A percentile compares a stretch with the other conserved stretches of the same genome.
Conservation (phyloP, 2,329 filamentous ascomycete species). For the Aspergillus aculeatus region DNA sequence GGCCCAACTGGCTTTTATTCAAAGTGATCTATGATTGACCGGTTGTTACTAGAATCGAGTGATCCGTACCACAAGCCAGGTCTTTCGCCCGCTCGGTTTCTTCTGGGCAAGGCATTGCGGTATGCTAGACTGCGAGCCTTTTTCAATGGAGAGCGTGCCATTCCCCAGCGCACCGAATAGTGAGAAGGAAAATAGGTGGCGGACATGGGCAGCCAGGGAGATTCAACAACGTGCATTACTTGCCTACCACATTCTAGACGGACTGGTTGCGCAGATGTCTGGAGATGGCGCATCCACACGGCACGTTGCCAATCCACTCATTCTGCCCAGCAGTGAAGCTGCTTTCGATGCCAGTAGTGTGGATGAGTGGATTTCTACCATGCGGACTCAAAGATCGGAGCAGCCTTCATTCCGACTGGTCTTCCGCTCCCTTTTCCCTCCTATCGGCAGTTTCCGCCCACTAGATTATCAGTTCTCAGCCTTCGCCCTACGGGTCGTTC, state of each 20-base stretch:
- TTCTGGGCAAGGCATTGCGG: constrained; percentile 49
- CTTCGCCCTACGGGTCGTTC: constrained; percentile 43
- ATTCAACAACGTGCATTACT: constrained; percentile 47
- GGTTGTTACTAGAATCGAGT: constrained; percentile 34
- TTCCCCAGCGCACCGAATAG: constrained; percentile 28
- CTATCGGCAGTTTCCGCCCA: constrained; percentile 27
- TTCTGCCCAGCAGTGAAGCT: constrained; percentile 42
- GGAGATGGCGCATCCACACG: constrained; percentile 44
- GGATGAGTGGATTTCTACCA: constrained; percentile 43
- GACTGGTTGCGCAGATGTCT: constrained; percentile 46
- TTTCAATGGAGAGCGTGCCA: constrained; percentile 35
- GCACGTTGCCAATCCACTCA: constrained; percentile 44
- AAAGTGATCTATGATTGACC: background rate
- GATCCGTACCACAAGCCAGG: constrained; percentile 46
- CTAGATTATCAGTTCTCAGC: constrained; percentile 39
- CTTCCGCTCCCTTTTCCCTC: constrained; percentile 42
- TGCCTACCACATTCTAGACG: constrained; percentile 48
- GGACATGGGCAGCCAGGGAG: constrained; percentile 44
- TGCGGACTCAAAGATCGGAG: constrained; percentile 31
- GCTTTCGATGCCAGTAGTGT: constrained; percentile 42
- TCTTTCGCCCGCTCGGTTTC: constrained; percentile 47
- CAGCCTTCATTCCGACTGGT: constrained; percentile 43
- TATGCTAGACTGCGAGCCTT: constrained; percentile 42
- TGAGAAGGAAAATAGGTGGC: constrained; percentile 45
- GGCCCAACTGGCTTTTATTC: background rate